A percentile compares a stretch with the other conserved stretches of the same genome.
These are phyloP conservation scores for Hemileccinum impolitum DNA, from an alignment of 768 basidiomycete species.

Conservation along the genomic window DNA sequence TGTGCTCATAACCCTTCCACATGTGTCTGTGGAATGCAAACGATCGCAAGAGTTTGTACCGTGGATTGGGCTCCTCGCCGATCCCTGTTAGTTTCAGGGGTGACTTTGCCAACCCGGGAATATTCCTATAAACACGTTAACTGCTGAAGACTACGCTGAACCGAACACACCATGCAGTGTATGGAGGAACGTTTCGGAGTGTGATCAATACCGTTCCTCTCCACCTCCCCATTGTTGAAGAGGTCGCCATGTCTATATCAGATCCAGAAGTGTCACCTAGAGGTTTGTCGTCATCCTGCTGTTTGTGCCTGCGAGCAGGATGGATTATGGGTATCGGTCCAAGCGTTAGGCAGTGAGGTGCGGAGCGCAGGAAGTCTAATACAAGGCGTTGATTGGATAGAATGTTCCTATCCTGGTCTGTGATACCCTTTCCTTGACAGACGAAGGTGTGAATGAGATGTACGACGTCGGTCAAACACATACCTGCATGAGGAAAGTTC, in stretches of 20 bases:
- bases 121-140: conserved; percentile 49
- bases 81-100: conserved; percentile 54
- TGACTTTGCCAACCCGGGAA: conserved; percentile 71
- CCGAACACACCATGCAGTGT: conserved; percentile 71
- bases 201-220: conserved; percentile 85
- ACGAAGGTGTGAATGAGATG: background rate
- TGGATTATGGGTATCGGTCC: conserved; percentile 52
- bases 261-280: conserved; percentile 19
- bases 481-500: conserved; percentile 97
- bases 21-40: conserved; percentile 67
- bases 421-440: conserved; percentile 74
- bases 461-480: conserved; percentile 17
- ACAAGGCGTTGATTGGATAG: conserved; percentile 83
- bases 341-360: conserved; percentile 51
- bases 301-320: conserved; percentile 43
- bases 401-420: conserved; percentile 92
- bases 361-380: conserved; percentile 77
- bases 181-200: conserved; percentile 80
- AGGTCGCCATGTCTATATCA: conserved; percentile 9
- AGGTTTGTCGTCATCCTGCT: conserved; percentile 40
- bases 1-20: conserved; percentile 88
- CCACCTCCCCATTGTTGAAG: conserved; percentile 1
- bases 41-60: conserved; percentile 69
- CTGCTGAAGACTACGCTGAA: conserved; percentile 7
- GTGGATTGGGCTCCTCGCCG: conserved; percentile 54